phyloP scores from a whole-genome alignment of 495 filamentous ascomycete genomes.

The Aspergillus carlsbadensis region DNA sequence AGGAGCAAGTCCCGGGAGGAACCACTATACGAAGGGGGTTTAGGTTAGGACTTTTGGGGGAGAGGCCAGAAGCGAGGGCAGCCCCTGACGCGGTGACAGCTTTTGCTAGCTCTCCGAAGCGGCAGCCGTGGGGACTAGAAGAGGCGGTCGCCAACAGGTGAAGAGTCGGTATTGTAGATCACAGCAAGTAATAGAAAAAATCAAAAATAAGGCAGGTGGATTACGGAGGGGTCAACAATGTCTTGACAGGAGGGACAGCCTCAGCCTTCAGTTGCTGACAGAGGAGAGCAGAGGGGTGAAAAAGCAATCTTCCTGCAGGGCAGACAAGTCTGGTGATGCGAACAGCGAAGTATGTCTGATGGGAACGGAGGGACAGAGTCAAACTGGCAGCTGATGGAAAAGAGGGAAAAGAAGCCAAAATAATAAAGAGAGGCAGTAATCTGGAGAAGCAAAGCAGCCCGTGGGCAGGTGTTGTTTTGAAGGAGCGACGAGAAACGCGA shows the following conservation, averaged over 20 bases:
- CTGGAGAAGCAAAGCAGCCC: conserved; percentile 9
- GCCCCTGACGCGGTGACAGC: conserved; percentile 48
- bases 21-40: conserved; percentile 26
- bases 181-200: conserved; percentile 16
- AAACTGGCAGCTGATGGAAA: not conserved
- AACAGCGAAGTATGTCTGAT: not conserved
- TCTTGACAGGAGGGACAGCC: conserved; percentile 12
- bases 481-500: conserved; percentile 17
- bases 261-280: conserved; percentile 16
- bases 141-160: conserved; percentile 26
- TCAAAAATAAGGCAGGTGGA: conserved; percentile 19
- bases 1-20: conserved; percentile 29
- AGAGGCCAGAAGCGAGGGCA: conserved; percentile 15
- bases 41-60: conserved; percentile 26
- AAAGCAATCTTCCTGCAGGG: conserved; percentile 1
- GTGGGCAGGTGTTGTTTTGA: conserved; percentile 16
- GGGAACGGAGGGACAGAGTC: not conserved
- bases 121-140: conserved; percentile 42
- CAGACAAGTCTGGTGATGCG: not conserved
- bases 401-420: conserved; percentile 8
- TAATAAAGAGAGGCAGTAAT: conserved; percentile 5
- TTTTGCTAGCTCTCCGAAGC: conserved; percentile 20
- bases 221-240: conserved; percentile 22
- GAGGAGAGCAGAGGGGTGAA: not conserved
- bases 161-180: conserved; percentile 23